Percentiles rank a stretch among this genome's conserved stretches.
Evolutionary conservation across 441 rosid genomes (phyloP).

Genomic region (Pelargonium myrrhifolium): DNA sequence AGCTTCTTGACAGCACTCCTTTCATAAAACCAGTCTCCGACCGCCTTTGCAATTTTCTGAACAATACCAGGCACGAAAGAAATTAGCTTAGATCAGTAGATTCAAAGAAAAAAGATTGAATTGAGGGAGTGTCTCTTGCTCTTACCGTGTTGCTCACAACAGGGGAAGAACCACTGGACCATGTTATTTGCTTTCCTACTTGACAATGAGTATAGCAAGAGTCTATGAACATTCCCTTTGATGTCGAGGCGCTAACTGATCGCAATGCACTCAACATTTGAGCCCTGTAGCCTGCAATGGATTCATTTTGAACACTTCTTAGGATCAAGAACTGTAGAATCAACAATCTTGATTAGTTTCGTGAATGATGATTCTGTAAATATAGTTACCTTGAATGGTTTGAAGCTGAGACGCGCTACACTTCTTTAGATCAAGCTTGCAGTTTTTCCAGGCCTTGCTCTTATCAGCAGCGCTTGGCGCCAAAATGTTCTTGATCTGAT

Average conservation of each 20-base stretch:
- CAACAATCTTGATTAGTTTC: background rate
- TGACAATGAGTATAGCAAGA: conserved; percentile 89
- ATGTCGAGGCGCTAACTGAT: conserved; percentile 38
- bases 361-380: background rate
- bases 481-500: conserved; percentile 71
- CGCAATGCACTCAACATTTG: conserved; percentile 57
- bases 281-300: conserved; percentile 48
- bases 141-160: conserved; percentile 45
- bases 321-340: background rate
- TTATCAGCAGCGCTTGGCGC: conserved; percentile 74
- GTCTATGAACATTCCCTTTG: conserved; percentile 67
- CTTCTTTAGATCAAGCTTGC: conserved; percentile 73
- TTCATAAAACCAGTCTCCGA: conserved; percentile 84
- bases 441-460: conserved; percentile 66
- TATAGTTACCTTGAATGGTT: conserved; percentile 56
- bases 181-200: conserved; percentile 54
- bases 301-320: background rate
- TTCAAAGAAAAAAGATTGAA: too few species aligned
- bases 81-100: background rate
- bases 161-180: conserved; percentile 64
- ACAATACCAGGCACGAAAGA: background rate
- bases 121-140: background rate
- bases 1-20: conserved; percentile 49
- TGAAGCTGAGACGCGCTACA: conserved; percentile 58
- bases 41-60: conserved; percentile 83